Conservation (phyloP, 2,329 filamentous ascomycete genomes). For the Paracoccidioides lutzii region DNA sequence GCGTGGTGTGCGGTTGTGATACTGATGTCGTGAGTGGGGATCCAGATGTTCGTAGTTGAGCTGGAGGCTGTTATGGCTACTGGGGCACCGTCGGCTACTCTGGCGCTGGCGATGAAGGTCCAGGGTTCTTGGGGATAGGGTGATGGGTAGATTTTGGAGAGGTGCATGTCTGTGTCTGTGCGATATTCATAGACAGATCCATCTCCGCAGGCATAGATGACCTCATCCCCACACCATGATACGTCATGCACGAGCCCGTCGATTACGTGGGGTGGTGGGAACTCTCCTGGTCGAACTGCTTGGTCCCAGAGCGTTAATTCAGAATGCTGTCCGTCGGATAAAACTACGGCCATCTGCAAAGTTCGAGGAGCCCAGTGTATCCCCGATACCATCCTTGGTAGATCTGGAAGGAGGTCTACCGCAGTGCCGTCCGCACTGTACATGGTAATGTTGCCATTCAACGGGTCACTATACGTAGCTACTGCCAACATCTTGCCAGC, state of each 20-base stretch:
- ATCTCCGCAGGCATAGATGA: slow-evolving; percentile 30
- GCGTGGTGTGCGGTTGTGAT: slow-evolving; percentile 29
- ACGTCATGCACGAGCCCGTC: slow-evolving; percentile 31
- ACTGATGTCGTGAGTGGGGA: slow-evolving; percentile 32
- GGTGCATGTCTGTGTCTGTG: slow-evolving; percentile 26
- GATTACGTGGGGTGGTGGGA: slow-evolving; percentile 24
- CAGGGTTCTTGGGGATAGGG: slow-evolving; percentile 22
- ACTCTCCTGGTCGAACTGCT: slow-evolving; percentile 24
- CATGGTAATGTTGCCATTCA: slow-evolving; percentile 32
- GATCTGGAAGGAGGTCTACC: slow-evolving; percentile 33
- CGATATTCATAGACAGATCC: slow-evolving; percentile 29
- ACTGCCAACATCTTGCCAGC: slow-evolving; percentile 34
- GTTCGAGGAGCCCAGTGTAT: slow-evolving; percentile 30
- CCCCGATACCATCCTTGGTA: slow-evolving; percentile 32
- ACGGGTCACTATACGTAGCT: slow-evolving; percentile 30
- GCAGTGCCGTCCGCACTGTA: slow-evolving; percentile 32
- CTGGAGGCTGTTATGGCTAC: slow-evolving; percentile 30
- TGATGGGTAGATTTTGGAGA: slow-evolving; percentile 24
- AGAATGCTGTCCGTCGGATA: slow-evolving; percentile 29
- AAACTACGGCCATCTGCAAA: slow-evolving; percentile 30
- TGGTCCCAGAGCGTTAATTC: slow-evolving; percentile 35
- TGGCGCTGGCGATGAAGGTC: slow-evolving; percentile 27
- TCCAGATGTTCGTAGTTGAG: slow-evolving; percentile 29
- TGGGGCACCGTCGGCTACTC: slow-evolving; percentile 14
- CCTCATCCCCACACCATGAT: slow-evolving; percentile 27